Percentiles rank a stretch among this genome's conserved stretches.
phyloP scores from a whole-genome alignment of 495 filamentous ascomycete species.

The Elasticomyces elasticus region DNA sequence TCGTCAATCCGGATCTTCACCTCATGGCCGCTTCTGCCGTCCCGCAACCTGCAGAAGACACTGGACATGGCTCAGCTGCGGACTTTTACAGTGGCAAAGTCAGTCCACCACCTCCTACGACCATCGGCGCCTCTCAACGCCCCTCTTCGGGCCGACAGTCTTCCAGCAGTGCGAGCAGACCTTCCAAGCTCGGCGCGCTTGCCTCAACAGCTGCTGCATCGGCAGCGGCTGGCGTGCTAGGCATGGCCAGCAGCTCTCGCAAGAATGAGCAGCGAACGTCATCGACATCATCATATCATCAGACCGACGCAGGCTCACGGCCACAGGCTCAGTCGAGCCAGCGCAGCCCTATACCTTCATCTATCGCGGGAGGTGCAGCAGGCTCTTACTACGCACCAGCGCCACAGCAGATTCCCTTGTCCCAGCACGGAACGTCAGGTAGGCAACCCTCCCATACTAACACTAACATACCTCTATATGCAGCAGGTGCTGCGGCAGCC shows the following conservation, averaged over 20 bases:
- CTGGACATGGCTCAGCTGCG: conserved; percentile 33
- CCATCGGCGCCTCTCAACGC: background rate
- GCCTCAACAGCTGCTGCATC: conserved; percentile 1
- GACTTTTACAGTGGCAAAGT: conserved; percentile 29
- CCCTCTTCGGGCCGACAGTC: background rate
- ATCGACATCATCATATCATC: conserved; percentile 12
- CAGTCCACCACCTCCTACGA: conserved; percentile 1
- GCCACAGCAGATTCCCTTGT: background rate
- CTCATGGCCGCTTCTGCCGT: conserved; percentile 26
- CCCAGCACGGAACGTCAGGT: conserved; percentile 26
- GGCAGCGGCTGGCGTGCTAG: background rate
- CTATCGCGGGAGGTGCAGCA: background rate
- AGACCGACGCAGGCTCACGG: background rate
- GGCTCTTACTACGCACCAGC: conserved; percentile 11
- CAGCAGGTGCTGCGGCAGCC: conserved; percentile 38
- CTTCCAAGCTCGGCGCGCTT: background rate
- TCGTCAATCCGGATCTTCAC: conserved; percentile 37
- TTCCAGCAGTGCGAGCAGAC: background rate
- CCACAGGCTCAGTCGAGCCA: background rate
- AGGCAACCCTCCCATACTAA: conserved; percentile 35
- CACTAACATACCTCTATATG: conserved; percentile 38
- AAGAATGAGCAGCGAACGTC: background rate
- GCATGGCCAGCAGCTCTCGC: background rate
- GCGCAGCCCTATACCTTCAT: background rate
- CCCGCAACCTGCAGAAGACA: conserved; percentile 29